Evolutionary conservation across 192 early-diverging fungal species (phyloP).

Genomic region (Gigaspora rosea): DNA sequence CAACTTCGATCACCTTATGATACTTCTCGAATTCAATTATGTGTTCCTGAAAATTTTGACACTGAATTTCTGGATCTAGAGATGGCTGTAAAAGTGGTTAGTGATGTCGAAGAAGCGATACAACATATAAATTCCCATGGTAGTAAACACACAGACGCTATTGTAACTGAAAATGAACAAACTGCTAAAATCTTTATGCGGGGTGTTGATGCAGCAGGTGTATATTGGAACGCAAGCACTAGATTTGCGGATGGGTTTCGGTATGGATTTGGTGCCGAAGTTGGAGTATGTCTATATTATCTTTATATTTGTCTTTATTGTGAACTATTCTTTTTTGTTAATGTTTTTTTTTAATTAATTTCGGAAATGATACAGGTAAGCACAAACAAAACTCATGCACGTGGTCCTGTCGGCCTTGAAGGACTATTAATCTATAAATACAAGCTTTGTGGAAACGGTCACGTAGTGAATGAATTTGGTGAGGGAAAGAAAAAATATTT

Average conservation of each 20-base stretch:
- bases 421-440: constrained; percentile 99
- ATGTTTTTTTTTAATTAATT: neutral
- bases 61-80: constrained; percentile 91
- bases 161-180: constrained; percentile 77
- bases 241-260: constrained; percentile 98
- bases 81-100: constrained; percentile 82
- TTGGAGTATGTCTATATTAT: constrained; percentile 65
- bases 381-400: constrained; percentile 99
- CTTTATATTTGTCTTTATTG: neutral
- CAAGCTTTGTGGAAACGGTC: constrained; percentile 86
- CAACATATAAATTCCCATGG: constrained; percentile 92
- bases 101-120: constrained; percentile 76
- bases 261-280: constrained; percentile 98
- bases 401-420: constrained; percentile 96
- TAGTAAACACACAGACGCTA: constrained; percentile 94
- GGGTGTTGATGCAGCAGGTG: constrained; percentile 94
- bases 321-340: neutral
- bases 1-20: constrained; percentile 33
- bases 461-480: constrained; percentile 81
- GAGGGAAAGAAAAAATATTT: constrained; percentile 67
- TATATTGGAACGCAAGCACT: constrained; percentile 96
- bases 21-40: constrained; percentile 31
- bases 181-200: constrained; percentile 86
- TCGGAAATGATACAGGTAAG: constrained; percentile 53
- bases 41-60: constrained; percentile 69